These are phyloP conservation scores for Boletus austroedulis DNA, from an alignment of 1,284 basidiomycete species.

Conservation along the genomic window DNA sequence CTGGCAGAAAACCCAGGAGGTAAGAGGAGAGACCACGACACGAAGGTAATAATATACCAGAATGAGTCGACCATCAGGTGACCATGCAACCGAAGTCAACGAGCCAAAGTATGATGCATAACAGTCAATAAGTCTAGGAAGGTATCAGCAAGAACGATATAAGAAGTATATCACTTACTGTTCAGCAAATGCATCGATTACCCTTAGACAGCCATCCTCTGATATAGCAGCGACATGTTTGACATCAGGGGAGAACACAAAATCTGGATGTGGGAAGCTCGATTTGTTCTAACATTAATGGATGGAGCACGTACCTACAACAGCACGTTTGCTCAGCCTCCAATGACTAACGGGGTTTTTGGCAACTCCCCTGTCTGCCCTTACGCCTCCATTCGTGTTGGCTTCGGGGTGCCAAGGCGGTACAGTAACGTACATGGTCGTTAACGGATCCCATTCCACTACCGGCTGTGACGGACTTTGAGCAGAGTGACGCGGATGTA, in stretches of 20 bases:
- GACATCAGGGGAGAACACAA: slow-evolving; percentile 88
- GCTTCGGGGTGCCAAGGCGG: slow-evolving; percentile 77
- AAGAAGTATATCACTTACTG: slow-evolving; percentile 51
- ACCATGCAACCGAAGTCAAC: slow-evolving; percentile 88
- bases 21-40: slow-evolving; percentile 2
- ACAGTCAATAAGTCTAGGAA: slow-evolving; percentile 74
- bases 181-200: slow-evolving; percentile 83
- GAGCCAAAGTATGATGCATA: slow-evolving; percentile 92
- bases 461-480: slow-evolving; percentile 11
- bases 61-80: slow-evolving; percentile 91
- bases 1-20: slow-evolving; percentile 33
- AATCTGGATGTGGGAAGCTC: slow-evolving; percentile 50
- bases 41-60: slow-evolving; percentile 50
- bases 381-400: slow-evolving; percentile 35
- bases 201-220: slow-evolving; percentile 84
- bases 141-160: slow-evolving; percentile 3
- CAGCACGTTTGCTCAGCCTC: slow-evolving; percentile 65
- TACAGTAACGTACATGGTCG: slow-evolving; percentile 76
- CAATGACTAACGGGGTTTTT: slow-evolving; percentile 89
- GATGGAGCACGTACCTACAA: slow-evolving; percentile 61
- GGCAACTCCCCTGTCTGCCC: slow-evolving; percentile 59
- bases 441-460: slow-evolving; percentile 66
- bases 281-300: background rate
- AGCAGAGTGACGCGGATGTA: slow-evolving; percentile 11
- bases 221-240: slow-evolving; percentile 83